Evolutionary conservation across 352 stramenopile species (phyloP), one percentile per base, ranked within the genome.

Genomic region (Aphanomyces stellatus): DNA sequence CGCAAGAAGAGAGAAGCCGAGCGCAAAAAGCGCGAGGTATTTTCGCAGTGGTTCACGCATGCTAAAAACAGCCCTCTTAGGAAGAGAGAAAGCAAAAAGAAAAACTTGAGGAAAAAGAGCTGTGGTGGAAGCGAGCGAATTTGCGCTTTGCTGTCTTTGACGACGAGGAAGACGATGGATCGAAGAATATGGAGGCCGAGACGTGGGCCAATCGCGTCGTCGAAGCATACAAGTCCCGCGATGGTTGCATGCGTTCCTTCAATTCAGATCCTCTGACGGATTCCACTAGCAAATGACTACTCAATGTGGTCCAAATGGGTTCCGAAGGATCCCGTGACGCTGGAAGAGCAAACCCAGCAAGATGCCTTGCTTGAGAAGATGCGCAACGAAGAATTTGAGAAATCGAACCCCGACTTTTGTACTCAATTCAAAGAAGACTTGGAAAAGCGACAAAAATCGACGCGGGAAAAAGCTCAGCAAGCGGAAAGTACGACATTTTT

Each of bases 371-470:
- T 88, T 3, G 78, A 90, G 40, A 88, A 86, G 34, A 51, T 86
- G 22, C 78, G 80, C 51, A 90, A 91, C 57, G 72, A 71, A 0
- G 79, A 85, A 62, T 93, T 93, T 31, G 85, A 93, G 60, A 76
- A 67, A 34, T 88, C 78, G 56, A 93, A 93, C 31, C 79, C 80
- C 0, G 81, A 87, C 2, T 91, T 93, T 61, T 93, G 85, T 64
- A 76, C 69, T 40, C 82, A 93, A 48, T 93, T 91, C 69, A 79
- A 86, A 62, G 68, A 90, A 8, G 85, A 93, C 35, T 70, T 91
- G 41, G 76, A 76, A 25, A 75, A 88, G 61, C 74, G 85, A 0
- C 77, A 89, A 65, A 57, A 69, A 25, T 81, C 77, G 0, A 81
- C 89, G 55, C 63, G 77, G 17, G 71, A 88, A 15, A 87, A 84